Evolutionary conservation across 2,329 filamentous ascomycete species (phyloP), one percentile per base, ranked within the genome.

Genomic region (Talaromyces atroroseus): DNA sequence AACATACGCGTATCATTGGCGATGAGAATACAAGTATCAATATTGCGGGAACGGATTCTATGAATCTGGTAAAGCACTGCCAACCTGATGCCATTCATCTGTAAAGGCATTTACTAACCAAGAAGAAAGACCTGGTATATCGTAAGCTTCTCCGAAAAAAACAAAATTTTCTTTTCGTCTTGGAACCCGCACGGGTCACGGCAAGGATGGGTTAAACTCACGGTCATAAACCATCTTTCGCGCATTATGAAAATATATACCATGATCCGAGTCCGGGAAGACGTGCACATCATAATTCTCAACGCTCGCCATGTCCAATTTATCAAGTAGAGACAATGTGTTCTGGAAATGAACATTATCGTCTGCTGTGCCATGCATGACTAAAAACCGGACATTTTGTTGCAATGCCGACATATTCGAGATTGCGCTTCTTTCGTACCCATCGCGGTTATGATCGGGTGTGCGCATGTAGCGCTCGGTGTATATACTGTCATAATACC

Each of bases 261-360:
- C 84, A 72, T 99, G 94, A 74, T 99, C 91, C 54, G 89, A 95
- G 71, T 99, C 94, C 0, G 94, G 94, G 74, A 96, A 99, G 56
- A 97, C 85, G 71, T 97, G 92, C 12, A 99, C 85, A 68, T 99
- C 94, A 66, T 97, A 99, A 67, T 99, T 99, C 71, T 92, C 86
- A 3, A 96, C 83, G 12, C 84, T 83, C 0, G 80, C 86, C 52
- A 95, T 66, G 74, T 99, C 90, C 46, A 99, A 79, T 64, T 86
- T 87, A 71, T 99, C 95, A 48, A 99, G 78, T 60, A 99, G 75
- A 1, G 86, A 89, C 57, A 97, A 81, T 0, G 92, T 91, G 72
- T 95, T 97, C 73, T 99, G 95, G 73, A 96, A 85, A 71, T 99
- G 95, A 12, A 99, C 94, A 66, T 99, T 99, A 73, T 99, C 94